phyloP scores from a whole-genome alignment of 176 grass and related monocot genomes.

The Oryza longistaminata region DNA sequence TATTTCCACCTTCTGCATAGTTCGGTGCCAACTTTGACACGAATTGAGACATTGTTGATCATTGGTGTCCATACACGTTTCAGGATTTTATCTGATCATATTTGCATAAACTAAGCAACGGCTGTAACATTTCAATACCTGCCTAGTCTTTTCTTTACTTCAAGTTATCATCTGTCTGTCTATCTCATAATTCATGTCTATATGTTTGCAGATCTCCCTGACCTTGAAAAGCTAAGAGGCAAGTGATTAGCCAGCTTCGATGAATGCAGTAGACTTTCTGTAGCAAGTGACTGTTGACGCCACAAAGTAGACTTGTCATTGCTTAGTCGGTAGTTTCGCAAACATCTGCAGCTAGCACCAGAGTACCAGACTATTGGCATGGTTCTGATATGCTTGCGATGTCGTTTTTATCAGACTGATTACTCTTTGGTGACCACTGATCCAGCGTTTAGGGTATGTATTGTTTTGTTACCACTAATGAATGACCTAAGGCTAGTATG shows the following conservation, averaged over 20 bases:
- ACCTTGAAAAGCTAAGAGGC: slow-evolving; percentile 89
- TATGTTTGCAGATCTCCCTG: slow-evolving; percentile 85
- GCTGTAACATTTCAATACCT: not conserved
- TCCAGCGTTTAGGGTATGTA: not conserved
- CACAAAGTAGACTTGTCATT: slow-evolving; percentile 9
- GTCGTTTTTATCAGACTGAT: not conserved
- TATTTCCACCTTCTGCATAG: not conserved
- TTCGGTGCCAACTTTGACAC: not conserved
- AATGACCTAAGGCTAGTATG: not conserved
- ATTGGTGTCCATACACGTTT: not conserved
- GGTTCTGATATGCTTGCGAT: slow-evolving; percentile 2
- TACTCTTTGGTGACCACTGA: slow-evolving; percentile 11
- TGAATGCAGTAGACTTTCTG: slow-evolving; percentile 27
- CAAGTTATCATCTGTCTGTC: not conserved
- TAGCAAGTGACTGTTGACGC: slow-evolving; percentile 30
- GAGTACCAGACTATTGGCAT: slow-evolving; percentile 21
- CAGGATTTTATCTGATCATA: not conserved
- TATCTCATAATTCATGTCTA: slow-evolving; percentile 11
- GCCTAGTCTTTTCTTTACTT: not conserved
- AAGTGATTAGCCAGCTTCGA: slow-evolving; percentile 45
- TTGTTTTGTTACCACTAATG: not conserved
- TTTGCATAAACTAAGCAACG: not conserved
- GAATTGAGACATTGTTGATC: not conserved
- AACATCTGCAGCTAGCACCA: not conserved
- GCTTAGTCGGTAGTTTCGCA: slow-evolving; percentile 21